Evolutionary conservation across 257 asterid species (phyloP), one percentile per base, ranked within the genome.

Genomic region (Misopates orontium): DNA sequence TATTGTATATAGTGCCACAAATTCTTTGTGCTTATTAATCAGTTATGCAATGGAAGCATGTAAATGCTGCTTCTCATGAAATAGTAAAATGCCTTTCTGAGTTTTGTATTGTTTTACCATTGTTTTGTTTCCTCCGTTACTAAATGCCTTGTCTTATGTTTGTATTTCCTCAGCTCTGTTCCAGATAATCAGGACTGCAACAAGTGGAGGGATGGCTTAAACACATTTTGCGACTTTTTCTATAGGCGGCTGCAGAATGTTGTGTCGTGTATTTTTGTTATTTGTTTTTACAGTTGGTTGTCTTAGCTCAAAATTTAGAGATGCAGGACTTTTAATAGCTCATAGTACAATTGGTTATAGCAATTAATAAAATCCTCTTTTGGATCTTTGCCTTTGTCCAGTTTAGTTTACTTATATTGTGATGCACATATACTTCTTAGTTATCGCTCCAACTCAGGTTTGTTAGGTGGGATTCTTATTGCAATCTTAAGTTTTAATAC

Each of bases 161-260:
- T 22, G 58, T 48, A 5, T 40, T 67, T 47, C 51, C 18, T 31
- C 95, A 90, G 97, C 97, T 59, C 75, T 91, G 16, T 88, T 91
- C 84, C 97, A 91, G 89, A 88, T 91, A 56, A 88, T 91, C 78
- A 82, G 97, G 85, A 88, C 96, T 11, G 97, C 97, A 42, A 81
- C 96, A 54, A 88, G 91, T 36, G 95, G 96, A 63, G 95, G 97
- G 70, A 73, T 88, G 87, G 95, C 89, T 54, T 87, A 72, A 82
- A n/a, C 62, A 23, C 24, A 36, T n/a, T 22, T 56, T 3, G 11
- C 16, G 50, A 39, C 36, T 36, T 40, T 49, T 19, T 73, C 24
- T 18, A n/a, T 32, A 47, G 66, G 23, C 19, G 23, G 18, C 57
- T 47, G 60, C 36, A 44, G 64, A 51, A 32, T 47, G 53, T 69